A percentile compares a stretch with the other conserved stretches of the same genome.
phyloP scores from a whole-genome alignment of 371 early-diverging fungal species.

The Mortierella sp. region DNA sequence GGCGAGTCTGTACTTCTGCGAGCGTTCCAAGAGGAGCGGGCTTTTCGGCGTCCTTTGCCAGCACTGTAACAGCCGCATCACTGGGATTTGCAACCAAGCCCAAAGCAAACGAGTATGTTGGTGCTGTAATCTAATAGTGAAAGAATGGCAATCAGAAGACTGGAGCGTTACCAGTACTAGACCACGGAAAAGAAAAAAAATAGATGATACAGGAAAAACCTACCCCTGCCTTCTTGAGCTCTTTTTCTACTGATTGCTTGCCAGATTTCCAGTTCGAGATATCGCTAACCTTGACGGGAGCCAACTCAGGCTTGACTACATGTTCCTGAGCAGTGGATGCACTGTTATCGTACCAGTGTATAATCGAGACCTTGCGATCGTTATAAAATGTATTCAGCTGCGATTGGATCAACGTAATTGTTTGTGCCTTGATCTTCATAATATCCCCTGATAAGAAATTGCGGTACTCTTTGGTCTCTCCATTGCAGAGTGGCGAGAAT shows the following conservation, averaged over 20 bases:
- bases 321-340: slow-evolving; percentile 16
- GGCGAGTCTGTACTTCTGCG: slow-evolving; percentile 41
- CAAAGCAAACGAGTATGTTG: slow-evolving; percentile 27
- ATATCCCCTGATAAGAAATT: slow-evolving; percentile 71
- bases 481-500: slow-evolving; percentile 83
- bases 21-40: slow-evolving; percentile 22
- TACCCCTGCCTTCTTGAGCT: slow-evolving; percentile 61
- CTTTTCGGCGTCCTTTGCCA: slow-evolving; percentile 14
- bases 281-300: slow-evolving; percentile 20
- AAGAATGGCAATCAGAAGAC: background rate
- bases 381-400: slow-evolving; percentile 72
- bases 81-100: slow-evolving; percentile 26
- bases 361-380: slow-evolving; percentile 63
- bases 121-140: slow-evolving; percentile 19
- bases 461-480: slow-evolving; percentile 84
- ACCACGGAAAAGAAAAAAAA: background rate
- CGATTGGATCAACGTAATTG: slow-evolving; percentile 70
- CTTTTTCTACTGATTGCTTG: slow-evolving; percentile 55
- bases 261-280: slow-evolving; percentile 72
- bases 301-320: slow-evolving; percentile 26
- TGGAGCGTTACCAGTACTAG: background rate
- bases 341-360: slow-evolving; percentile 30
- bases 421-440: slow-evolving; percentile 69
- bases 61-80: slow-evolving; percentile 40
- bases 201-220: slow-evolving; percentile 10